These are phyloP conservation scores for Eremochloa ophiuroides DNA, from an alignment of 176 grass and related monocot genomes.

Conservation along the genomic window DNA sequence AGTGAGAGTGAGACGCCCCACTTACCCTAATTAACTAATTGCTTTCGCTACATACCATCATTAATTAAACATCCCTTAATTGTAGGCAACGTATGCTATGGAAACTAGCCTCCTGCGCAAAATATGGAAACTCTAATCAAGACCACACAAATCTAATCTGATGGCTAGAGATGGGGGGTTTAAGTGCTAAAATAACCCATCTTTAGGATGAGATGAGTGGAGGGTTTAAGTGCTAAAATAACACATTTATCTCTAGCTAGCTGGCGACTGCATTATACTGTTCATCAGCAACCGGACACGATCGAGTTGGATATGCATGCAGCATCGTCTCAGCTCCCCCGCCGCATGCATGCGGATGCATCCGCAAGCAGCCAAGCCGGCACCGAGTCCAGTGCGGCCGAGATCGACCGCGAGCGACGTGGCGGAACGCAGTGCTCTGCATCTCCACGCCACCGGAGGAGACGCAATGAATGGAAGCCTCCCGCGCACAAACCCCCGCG, in stretches of 20 bases:
- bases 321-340: background rate
- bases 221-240: too few relatives aligned
- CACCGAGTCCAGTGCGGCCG: background rate
- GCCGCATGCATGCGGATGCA: too few relatives aligned
- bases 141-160: too few relatives aligned
- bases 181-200: too few relatives aligned
- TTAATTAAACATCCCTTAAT: background rate
- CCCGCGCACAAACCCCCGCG: too few relatives aligned
- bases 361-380: too few relatives aligned
- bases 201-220: too few relatives aligned
- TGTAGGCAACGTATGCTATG: background rate
- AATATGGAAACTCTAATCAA: too few relatives aligned
- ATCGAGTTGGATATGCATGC: background rate
- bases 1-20: background rate
- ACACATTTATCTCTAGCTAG: background rate
- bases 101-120: too few relatives aligned
- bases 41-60: background rate
- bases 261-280: background rate
- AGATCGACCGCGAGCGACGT: background rate
- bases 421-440: background rate
- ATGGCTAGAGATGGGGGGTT: too few relatives aligned
- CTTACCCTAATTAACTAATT: background rate
- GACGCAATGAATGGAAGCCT: too few relatives aligned
- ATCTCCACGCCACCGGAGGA: background rate
- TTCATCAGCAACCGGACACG: slow-evolving; percentile 1